Evolutionary conservation across 768 basidiomycete genomes (phyloP), one percentile per base, ranked within the genome.

Genomic region (Sporobolomyces phaffii): DNA sequence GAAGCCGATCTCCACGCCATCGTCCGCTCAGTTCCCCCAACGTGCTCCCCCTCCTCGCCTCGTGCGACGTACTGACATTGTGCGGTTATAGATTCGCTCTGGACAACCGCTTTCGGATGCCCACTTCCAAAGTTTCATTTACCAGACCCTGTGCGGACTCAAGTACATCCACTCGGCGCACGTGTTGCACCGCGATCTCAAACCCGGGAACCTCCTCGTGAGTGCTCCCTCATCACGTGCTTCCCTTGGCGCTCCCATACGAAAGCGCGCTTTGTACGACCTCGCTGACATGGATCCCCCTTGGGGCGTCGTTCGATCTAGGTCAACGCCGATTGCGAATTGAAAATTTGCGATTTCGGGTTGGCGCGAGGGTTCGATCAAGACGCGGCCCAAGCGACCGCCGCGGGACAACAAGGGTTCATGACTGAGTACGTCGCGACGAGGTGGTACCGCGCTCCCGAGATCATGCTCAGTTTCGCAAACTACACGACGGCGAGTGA

Each of bases 1-100:
- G 96, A 99, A 77, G 96, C 96, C 61, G 96, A 99, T 84, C 83
- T 99, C 24, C 96, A 98, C 75, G 96, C 96, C 24, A 99, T 99
- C 78, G 92, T 93, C 74, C 5, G 62, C 54, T 31, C 7, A 24
- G 17, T 48, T 41, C 20, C n/a, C 40, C 20, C 3, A n/a, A n/a
- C n/a, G n/a, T 17, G 18, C 24, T 41, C 11, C 28, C 8, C 43
- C n/a, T n/a, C 36, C 34, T 26, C 24, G n/a, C 43, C 41, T 33
- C 1, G 14, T 11, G 5, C 11, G 41, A 22, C 7, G n/a, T n/a
- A n/a, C n/a, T n/a, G n/a, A n/a, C n/a, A n/a, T n/a, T n/a, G n/a
- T n/a, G n/a, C 65, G 53, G 26, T 58, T 36, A 14, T 61, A 80
- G 80, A 80, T 81, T 50, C 79, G 80, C 18, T 79, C 78, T 5